These are phyloP conservation scores for Lecanicillium sp. DNA, from an alignment of 2,329 filamentous ascomycete species.

Conservation along the genomic window DNA sequence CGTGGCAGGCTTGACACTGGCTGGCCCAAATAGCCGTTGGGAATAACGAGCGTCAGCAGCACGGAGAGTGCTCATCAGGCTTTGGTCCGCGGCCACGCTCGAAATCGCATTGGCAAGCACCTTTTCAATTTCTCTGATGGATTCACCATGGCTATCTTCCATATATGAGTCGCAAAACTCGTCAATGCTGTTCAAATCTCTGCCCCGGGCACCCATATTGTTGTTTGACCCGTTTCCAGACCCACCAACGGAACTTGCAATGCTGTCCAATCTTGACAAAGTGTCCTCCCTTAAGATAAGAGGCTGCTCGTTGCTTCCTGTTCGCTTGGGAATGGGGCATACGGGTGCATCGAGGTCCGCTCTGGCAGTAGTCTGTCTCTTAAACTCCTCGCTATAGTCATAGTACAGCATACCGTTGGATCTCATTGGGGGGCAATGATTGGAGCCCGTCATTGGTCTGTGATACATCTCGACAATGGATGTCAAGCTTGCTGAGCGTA, in stretches of 20 bases:
- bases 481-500: conserved; percentile 39
- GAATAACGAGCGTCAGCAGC: neutral
- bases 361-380: conserved; percentile 19
- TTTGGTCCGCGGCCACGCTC: conserved; percentile 4
- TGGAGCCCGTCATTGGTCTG: conserved; percentile 17
- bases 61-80: neutral
- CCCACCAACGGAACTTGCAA: no score
- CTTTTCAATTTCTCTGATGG: conserved; percentile 7
- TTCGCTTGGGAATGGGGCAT: conserved; percentile 22
- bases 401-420: conserved; percentile 36
- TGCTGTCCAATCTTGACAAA: neutral
- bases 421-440: conserved; percentile 19
- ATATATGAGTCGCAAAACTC: conserved; percentile 6
- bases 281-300: conserved; percentile 19
- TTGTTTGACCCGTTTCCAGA: neutral
- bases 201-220: no score
- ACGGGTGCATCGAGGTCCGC: conserved; percentile 15
- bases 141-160: conserved; percentile 8
- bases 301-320: conserved; percentile 15
- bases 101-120: conserved; percentile 8
- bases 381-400: conserved; percentile 46
- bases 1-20: no score
- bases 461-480: conserved; percentile 43
- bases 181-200: conserved; percentile 1
- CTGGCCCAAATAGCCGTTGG: no score